Conservation (phyloP, 805 yeast species). For the Vanderwaltozyma tropicalis region DNA sequence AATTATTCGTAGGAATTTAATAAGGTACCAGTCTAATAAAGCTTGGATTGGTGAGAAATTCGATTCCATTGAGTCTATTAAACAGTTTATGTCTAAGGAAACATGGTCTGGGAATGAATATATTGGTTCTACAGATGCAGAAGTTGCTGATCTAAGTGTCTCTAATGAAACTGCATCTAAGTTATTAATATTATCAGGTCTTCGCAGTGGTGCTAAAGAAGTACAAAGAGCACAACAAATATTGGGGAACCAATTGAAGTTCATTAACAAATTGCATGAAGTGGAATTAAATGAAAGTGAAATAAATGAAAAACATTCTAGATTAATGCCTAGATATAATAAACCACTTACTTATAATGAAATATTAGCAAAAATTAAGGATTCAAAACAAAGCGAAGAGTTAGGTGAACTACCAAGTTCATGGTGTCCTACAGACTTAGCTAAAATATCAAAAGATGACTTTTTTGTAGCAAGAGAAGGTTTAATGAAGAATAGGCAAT, state of each 20-base stretch:
- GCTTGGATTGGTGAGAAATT: conserved; percentile 11
- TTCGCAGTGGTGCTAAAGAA: conserved; percentile 26
- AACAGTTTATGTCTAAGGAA: conserved; percentile 12
- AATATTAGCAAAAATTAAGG: conserved; percentile 20
- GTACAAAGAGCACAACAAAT: conserved; percentile 26
- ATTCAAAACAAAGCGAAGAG: conserved; percentile 14
- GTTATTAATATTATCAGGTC: conserved; percentile 40
- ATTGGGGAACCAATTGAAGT: conserved; percentile 39
- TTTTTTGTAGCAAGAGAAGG: conserved; percentile 40
- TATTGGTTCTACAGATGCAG: conserved; percentile 3
- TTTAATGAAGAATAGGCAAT: conserved; percentile 28
- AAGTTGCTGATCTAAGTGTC: neutral
- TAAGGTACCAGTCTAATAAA: neutral
- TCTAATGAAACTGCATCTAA: conserved; percentile 17
- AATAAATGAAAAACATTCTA: conserved; percentile 10
- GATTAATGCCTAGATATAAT: conserved; percentile 23
- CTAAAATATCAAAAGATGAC: conserved; percentile 28
- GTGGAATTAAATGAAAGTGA: conserved; percentile 9
- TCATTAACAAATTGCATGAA: conserved; percentile 37
- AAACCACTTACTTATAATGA: conserved; percentile 26
- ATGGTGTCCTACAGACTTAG: conserved; percentile 35
- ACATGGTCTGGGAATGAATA: conserved; percentile 22
- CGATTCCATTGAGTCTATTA: conserved; percentile 17
- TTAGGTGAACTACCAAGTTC: conserved; percentile 34
- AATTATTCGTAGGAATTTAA: no score